phyloP scores from a whole-genome alignment of 1,284 basidiomycete species.

The Rhodotorula sp. region DNA sequence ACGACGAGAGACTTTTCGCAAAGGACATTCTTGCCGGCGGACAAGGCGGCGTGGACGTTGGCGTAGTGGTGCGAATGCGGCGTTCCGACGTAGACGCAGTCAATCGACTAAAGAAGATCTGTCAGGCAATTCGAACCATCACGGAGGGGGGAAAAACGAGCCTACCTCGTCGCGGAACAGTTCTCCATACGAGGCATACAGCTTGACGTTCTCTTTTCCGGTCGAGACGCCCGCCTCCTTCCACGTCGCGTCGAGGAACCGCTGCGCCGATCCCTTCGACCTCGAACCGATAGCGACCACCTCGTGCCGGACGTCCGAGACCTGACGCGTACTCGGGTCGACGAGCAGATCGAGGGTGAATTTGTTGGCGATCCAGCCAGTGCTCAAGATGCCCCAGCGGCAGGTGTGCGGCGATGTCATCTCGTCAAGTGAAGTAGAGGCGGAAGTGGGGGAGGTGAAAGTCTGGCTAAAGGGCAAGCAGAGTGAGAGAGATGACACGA shows the following conservation, averaged over 20 bases:
- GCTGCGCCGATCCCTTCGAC: conserved; percentile 47
- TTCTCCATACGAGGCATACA: conserved; percentile 50
- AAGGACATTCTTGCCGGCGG: conserved; percentile 46
- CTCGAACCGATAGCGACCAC: conserved; percentile 53
- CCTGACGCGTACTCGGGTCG: conserved; percentile 48
- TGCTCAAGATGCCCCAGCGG: conserved; percentile 25
- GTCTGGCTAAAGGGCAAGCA: no score
- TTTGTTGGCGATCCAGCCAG: conserved; percentile 46
- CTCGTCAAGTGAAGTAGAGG: background rate
- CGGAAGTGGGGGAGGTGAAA: conserved; percentile 1
- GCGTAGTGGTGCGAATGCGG: conserved; percentile 54
- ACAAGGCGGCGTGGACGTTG: conserved; percentile 50
- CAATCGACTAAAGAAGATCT: conserved; percentile 45
- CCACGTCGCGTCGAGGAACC: conserved; percentile 49
- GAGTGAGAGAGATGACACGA: no score
- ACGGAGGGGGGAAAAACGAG: background rate
- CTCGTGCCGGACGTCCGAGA: conserved; percentile 52
- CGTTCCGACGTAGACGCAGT: conserved; percentile 55
- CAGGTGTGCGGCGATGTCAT: background rate
- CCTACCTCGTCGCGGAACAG: conserved; percentile 47
- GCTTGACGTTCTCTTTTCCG: conserved; percentile 30
- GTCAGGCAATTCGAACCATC: background rate
- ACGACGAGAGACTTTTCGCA: conserved; percentile 54
- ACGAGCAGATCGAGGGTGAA: conserved; percentile 51
- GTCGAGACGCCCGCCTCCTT: conserved; percentile 45